Evolutionary conservation across 208 protist species (phyloP).

Genomic region (Acanthamoeba healyi): DNA sequence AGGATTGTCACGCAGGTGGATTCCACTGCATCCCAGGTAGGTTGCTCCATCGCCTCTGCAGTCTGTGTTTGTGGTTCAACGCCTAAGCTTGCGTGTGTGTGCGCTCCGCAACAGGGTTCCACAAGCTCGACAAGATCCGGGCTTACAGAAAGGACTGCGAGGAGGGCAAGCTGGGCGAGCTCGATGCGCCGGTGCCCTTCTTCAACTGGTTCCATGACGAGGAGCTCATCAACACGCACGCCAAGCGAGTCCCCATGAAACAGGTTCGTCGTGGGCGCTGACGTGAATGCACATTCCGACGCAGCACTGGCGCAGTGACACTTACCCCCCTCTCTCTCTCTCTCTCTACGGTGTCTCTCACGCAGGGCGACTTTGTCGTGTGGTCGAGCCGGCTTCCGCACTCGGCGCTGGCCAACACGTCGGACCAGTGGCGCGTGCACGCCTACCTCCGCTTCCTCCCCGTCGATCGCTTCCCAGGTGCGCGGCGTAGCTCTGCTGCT

Average conservation of each 20-base stretch:
- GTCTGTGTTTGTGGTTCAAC: neutral
- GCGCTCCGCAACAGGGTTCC: no score
- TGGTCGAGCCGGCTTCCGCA: slow-evolving; percentile 50
- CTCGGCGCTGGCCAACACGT: slow-evolving; percentile 13
- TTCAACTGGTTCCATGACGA: slow-evolving; percentile 63
- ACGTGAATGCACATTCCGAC: neutral
- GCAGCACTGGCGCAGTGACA: no score
- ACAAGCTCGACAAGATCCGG: slow-evolving; percentile 62
- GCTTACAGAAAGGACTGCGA: neutral
- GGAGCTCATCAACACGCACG: neutral
- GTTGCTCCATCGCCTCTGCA: neutral
- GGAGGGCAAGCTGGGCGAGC: slow-evolving; percentile 7
- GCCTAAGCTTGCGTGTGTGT: no score
- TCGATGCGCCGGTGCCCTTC: neutral
- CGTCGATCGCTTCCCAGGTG: slow-evolving; percentile 1
- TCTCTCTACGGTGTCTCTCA: neutral
- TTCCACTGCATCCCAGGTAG: slow-evolving; percentile 65
- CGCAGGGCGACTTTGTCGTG: slow-evolving; percentile 52
- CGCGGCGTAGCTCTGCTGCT: no score
- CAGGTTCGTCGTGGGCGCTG: neutral
- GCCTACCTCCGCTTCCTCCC: slow-evolving; percentile 43
- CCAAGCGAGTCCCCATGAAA: slow-evolving; percentile 4
- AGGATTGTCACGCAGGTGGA: slow-evolving; percentile 44
- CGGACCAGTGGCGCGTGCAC: slow-evolving; percentile 66
- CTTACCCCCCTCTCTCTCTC: no score